phyloP scores from a whole-genome alignment of 225 moss, liverwort and hornwort genomes.

The Marchantia paleacea region DNA sequence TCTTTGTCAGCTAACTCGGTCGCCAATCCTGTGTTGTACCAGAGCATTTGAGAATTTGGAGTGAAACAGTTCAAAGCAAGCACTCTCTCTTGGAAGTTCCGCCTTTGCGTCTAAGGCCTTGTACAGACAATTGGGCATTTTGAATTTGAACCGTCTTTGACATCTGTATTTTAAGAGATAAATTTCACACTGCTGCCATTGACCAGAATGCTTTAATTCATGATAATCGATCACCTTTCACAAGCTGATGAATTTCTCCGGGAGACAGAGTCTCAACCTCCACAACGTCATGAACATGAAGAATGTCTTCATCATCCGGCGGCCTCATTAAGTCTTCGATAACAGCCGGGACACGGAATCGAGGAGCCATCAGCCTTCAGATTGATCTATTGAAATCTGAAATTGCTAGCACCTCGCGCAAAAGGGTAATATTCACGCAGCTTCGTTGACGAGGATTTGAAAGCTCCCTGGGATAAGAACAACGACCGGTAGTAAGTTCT shows the following conservation, averaged over 20 bases:
- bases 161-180: neutral
- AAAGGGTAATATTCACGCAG: too few relatives aligned
- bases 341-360: conserved; percentile 28
- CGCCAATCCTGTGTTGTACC: conserved; percentile 46
- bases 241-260: conserved; percentile 27
- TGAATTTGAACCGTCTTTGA: neutral
- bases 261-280: conserved; percentile 29
- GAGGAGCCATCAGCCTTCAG: conserved; percentile 25
- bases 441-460: too few relatives aligned
- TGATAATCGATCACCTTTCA: conserved; percentile 26
- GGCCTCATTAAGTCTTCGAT: conserved; percentile 33
- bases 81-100: neutral
- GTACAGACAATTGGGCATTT: too few relatives aligned
- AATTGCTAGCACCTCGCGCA: neutral
- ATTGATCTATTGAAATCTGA: neutral
- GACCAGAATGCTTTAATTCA: neutral
- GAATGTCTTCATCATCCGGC: conserved; percentile 24
- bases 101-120: neutral
- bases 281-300: conserved; percentile 28
- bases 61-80: neutral
- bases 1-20: conserved; percentile 79
- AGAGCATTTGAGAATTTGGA: neutral
- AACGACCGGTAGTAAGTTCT: too few relatives aligned
- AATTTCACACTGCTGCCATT: neutral
- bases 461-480: too few relatives aligned